Evolutionary conservation across 495 filamentous ascomycete species (phyloP), one percentile per base, ranked within the genome.

Genomic region (Penicillium paxilli): DNA sequence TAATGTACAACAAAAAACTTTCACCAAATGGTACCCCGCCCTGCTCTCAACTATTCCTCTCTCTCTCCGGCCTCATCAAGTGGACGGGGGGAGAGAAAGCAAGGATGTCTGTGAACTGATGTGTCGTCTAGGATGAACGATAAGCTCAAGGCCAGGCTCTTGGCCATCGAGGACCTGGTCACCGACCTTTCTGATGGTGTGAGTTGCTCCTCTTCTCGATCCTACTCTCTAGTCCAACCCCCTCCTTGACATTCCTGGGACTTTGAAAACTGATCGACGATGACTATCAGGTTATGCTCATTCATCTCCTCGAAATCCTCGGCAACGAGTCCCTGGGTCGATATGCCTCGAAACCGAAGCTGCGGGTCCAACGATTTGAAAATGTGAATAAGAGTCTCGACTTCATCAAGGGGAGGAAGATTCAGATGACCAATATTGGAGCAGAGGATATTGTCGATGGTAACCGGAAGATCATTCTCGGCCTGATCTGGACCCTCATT

Each of bases 391-490:
- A 90, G 58, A 88, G 90, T 32, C 83, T 98, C 57, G 87, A 97
- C 69, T 98, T 91, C 63, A 91, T 98, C 74, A 92, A 90, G 65
- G 85, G 86, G 22, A 80, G 91, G 59, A 86, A 90, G 21, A 98
- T 98, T 47, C 91, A 95, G 65, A 90, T 98, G 87, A 96, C 91
- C 53, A 98, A 98, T 63, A 98, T 98, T 60, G 94, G 94, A 44
- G 94, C 94, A 1, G 94, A 98, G 74, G 94, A 98, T 80, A 90
- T 98, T 23, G 94, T 98, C 20, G 95, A 98, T 67, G 95, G 95
- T 26, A 98, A 98, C 69, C 81, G 87, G 51, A 98, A 98, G 80
- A 96, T 98, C 57, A 96, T 98, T 55, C 76, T 98, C 21, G 94
- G 94, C 20, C 76, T 98, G 47, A 96, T 98, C 63, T 98, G 94